phyloP scores from a whole-genome alignment of 441 rosid genomes.

The Capsella rubella region DNA sequence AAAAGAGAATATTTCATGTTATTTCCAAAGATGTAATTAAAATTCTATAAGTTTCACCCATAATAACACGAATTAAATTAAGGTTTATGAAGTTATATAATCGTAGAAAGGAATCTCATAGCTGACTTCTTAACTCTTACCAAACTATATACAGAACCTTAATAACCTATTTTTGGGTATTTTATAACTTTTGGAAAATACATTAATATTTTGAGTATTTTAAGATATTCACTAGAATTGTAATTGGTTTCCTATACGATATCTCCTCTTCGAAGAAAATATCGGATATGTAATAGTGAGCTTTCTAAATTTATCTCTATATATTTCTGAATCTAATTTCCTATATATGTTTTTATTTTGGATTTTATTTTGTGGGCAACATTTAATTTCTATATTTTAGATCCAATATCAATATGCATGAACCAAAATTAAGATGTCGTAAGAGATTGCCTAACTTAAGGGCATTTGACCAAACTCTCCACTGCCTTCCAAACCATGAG shows the following conservation, averaged over 20 bases:
- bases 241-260: too few relatives aligned
- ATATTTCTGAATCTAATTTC: too few relatives aligned
- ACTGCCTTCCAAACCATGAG: neutral
- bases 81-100: neutral
- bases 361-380: too few relatives aligned
- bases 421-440: neutral
- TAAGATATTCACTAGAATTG: too few relatives aligned
- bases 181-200: neutral
- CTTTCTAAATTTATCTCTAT: too few relatives aligned
- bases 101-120: too few relatives aligned
- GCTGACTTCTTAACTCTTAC: too few relatives aligned
- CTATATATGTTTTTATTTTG: too few relatives aligned
- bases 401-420: neutral
- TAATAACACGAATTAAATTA: neutral
- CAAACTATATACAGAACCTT: neutral
- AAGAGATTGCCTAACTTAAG: conserved; percentile 6
- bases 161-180: neutral
- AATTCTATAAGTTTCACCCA: neutral
- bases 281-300: too few relatives aligned
- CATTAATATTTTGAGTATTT: too few relatives aligned
- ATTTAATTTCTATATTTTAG: too few relatives aligned
- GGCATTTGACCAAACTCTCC: conserved; percentile 13
- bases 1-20: neutral
- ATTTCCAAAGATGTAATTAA: neutral
- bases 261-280: too few relatives aligned